Conservation (phyloP, 2,329 filamentous ascomycete species). For the Sporothrix brasiliensis region DNA sequence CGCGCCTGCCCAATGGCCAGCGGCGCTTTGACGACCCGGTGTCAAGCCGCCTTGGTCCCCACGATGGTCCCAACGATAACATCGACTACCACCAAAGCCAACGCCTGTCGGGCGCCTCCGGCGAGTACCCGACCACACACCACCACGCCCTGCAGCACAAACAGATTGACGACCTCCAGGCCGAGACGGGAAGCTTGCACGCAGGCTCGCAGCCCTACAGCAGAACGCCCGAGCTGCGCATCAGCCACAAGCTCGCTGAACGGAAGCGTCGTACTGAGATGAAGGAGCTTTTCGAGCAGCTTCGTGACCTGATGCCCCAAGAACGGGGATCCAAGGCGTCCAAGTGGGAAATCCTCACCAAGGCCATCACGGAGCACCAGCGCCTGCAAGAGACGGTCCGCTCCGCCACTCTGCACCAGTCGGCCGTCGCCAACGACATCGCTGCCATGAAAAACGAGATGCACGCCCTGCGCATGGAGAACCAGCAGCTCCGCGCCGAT, state of each 20-base stretch:
- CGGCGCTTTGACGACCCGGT: conserved; percentile 68
- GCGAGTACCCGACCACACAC: conserved; percentile 64
- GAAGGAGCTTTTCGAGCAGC: conserved; percentile 82
- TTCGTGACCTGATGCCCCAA: conserved; percentile 76
- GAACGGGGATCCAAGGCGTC: conserved; percentile 82
- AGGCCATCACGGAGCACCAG: conserved; percentile 67
- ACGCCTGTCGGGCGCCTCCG: conserved; percentile 54
- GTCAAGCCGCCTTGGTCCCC: conserved; percentile 68
- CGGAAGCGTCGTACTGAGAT: conserved; percentile 83
- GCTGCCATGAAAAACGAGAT: conserved; percentile 56
- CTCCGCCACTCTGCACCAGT: conserved; percentile 51
- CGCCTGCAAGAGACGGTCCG: conserved; percentile 56
- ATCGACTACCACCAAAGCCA: conserved; percentile 47
- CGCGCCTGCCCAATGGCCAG: conserved; percentile 70
- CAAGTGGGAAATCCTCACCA: conserved; percentile 87
- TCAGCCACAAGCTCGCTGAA: conserved; percentile 84
- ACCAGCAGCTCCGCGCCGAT: conserved; percentile 51
- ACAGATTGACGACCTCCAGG: conserved; percentile 67
- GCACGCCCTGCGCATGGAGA: conserved; percentile 52
- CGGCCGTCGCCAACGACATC: conserved; percentile 48
- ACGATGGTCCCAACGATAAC: conserved; percentile 54
- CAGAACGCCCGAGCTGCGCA: conserved; percentile 75
- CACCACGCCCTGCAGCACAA: conserved; percentile 78
- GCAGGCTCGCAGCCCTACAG: conserved; percentile 74
- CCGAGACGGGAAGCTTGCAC: conserved; percentile 57